Percentiles rank a stretch among this genome's conserved stretches.
Conservation (phyloP, 2,329 filamentous ascomycete species). For the Aaosphaeria pasadenensis region DNA sequence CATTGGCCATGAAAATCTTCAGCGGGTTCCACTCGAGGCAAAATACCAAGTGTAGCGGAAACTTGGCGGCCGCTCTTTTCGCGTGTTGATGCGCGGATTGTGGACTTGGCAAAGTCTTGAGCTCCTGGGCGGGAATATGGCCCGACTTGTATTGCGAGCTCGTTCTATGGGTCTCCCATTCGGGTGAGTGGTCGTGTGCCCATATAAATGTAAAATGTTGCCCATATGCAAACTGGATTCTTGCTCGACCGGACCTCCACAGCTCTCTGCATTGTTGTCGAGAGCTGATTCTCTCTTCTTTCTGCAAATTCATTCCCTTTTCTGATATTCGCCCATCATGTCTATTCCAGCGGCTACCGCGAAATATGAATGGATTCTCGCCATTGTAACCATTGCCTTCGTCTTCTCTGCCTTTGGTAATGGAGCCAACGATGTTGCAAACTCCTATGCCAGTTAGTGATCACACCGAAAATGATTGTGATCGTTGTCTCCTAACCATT, state of each 20-base stretch:
- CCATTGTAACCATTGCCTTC: constrained; percentile 39
- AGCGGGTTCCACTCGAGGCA: too few relatives aligned
- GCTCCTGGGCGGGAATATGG: background rate
- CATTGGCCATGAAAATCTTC: background rate
- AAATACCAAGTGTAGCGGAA: background rate
- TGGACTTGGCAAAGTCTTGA: background rate
- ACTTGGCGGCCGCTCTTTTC: too few relatives aligned
- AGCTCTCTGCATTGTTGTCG: background rate
- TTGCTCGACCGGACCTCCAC: background rate
- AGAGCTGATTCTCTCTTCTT: background rate
- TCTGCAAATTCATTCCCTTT: background rate
- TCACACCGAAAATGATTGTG: background rate
- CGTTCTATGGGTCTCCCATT: background rate
- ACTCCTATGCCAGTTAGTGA: constrained; percentile 51
- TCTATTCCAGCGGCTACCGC: constrained; percentile 14
- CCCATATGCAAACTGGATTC: background rate
- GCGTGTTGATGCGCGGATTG: too few relatives aligned
- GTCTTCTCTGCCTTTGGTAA: constrained; percentile 36
- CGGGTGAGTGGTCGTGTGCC: background rate
- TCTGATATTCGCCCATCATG: background rate
- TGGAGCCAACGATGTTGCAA: constrained; percentile 53
- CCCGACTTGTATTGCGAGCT: background rate
- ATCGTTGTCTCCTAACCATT: background rate
- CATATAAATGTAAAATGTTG: background rate
- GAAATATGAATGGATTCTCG: constrained; percentile 41